These are phyloP conservation scores for Puccinia novopanici DNA, from an alignment of 1,284 basidiomycete species.

Conservation along the genomic window DNA sequence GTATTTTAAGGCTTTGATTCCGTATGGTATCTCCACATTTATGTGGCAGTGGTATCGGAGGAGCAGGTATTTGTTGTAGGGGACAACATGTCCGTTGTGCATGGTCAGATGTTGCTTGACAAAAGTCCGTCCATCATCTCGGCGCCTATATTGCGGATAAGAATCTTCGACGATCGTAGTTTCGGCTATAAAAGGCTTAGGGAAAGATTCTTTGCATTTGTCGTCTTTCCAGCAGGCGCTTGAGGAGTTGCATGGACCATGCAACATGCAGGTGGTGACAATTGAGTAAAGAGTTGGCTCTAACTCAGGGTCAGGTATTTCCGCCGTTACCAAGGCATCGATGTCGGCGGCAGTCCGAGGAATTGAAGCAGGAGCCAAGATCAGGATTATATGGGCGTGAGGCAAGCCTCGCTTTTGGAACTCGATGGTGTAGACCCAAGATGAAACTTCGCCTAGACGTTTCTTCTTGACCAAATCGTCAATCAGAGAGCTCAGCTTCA, in stretches of 20 bases:
- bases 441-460: not conserved
- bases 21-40: no score
- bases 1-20: no score
- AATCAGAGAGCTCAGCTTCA: not conserved
- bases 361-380: conserved; percentile 63
- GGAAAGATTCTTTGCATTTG: not conserved
- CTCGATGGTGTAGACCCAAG: not conserved
- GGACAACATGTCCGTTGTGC: not conserved
- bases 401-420: no score
- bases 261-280: conserved; percentile 1
- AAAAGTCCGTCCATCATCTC: not conserved
- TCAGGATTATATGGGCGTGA: no score
- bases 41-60: no score
- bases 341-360: conserved; percentile 59
- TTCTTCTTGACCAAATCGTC: not conserved
- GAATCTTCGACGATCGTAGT: no score
- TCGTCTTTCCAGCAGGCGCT: not conserved
- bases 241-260: not conserved
- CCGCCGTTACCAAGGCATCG: conserved; percentile 59
- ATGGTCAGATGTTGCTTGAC: not conserved
- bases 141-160: not conserved
- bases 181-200: no score
- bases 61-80: no score
- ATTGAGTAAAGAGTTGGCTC: not conserved
- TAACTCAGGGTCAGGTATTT: not conserved